Evolutionary conservation across 2,329 filamentous ascomycete species (phyloP), one percentile per base, ranked within the genome.

Genomic region (Helotiales sp.): DNA sequence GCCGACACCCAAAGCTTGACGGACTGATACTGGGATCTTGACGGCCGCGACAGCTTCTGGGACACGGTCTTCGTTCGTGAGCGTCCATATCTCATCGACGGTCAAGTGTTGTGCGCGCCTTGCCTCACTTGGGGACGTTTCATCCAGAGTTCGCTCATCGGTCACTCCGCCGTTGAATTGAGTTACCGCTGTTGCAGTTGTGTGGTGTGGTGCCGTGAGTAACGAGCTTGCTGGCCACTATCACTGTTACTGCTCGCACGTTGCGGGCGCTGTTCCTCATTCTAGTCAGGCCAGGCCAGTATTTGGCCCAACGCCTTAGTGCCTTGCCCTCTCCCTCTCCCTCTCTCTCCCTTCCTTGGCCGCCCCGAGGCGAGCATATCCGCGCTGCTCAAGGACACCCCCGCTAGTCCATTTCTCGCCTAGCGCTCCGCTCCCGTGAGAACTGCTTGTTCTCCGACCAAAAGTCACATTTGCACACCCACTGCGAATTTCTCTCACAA

Each of bases 381-480:
- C 13, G 8, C 15, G 3, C 22, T 25, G 9, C 12, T 4, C 9
- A 13, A n/a, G 25, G 7, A 17, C 13, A 22, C 22, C 33, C 22
- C 7, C 33, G 19, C 34, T 29, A 53, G 13, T 3, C 30, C 50
- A 17, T 12, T 42, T 24, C 17, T 6, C 17, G 40, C 15, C 22
- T 54, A 54, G 40, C 27, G 27, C 38, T 7, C 25, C 31, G 9
- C 31, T 31, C 10, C 22, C 33, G 17, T 17, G 6, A 31, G 17
- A 31, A 48, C 19, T 48, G 25, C 46, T n/a, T 7, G 9, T 30
- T 10, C 46, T 30, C 12, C 46, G 50, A 24, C 38, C 17, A 46
- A 54, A 54, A 54, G 51, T 58, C 55, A 58, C 56, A 31, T 34
- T 24, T 30, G 17, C 30, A 13, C 17, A 34, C 38, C 34, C 55